phyloP scores from a whole-genome alignment of 345 rosid species.

The Bruguiera sexangula region DNA sequence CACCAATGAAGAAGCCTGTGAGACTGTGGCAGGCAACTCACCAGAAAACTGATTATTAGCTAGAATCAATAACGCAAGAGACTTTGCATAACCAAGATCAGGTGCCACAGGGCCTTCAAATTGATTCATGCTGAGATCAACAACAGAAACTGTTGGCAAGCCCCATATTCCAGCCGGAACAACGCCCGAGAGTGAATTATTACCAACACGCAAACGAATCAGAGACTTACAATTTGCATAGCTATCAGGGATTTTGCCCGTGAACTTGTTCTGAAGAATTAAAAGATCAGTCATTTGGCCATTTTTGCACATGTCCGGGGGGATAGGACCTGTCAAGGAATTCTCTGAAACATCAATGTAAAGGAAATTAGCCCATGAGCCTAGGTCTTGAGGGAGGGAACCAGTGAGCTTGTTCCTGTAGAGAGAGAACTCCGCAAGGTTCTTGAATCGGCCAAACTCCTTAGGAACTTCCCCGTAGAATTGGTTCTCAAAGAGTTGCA shows the following conservation, averaged over 20 bases:
- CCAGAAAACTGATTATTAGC: constrained; percentile 59
- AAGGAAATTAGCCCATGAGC: constrained; percentile 48
- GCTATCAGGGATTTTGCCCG: constrained; percentile 54
- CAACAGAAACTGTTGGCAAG: constrained; percentile 51
- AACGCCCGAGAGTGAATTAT: constrained; percentile 58
- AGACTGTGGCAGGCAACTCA: constrained; percentile 47
- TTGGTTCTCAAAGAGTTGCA: constrained; percentile 56
- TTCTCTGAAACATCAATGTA: constrained; percentile 79
- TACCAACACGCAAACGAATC: constrained; percentile 54
- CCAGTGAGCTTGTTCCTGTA: constrained; percentile 69
- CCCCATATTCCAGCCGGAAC: constrained; percentile 73
- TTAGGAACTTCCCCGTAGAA: constrained; percentile 64
- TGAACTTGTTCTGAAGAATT: constrained; percentile 61
- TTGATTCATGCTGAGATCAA: constrained; percentile 60
- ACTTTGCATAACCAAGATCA: constrained; percentile 54
- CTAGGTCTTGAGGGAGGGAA: constrained; percentile 56
- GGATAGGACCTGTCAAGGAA: constrained; percentile 63
- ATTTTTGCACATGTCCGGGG: constrained; percentile 78
- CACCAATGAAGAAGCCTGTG: constrained; percentile 53
- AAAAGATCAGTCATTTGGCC: constrained; percentile 56
- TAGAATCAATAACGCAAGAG: constrained; percentile 51
- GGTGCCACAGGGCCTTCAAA: constrained; percentile 53
- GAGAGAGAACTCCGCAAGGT: constrained; percentile 50
- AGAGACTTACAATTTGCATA: constrained; percentile 54
- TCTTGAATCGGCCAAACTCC: constrained; percentile 62